Conservation (phyloP, 768 basidiomycete genomes). For the Auricularia sp. region DNA sequence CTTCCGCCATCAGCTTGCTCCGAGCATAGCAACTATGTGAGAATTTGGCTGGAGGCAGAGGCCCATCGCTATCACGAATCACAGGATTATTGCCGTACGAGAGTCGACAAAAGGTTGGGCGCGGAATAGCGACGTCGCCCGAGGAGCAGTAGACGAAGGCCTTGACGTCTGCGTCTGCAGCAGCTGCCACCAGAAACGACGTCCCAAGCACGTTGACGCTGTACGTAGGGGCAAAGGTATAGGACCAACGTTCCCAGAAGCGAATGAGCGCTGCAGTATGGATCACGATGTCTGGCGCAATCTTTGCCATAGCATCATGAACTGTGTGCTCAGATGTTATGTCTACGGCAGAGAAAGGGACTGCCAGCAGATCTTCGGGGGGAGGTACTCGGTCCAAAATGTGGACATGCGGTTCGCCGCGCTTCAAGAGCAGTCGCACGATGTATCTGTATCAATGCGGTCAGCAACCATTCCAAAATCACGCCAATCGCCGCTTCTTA, state of each 20-base stretch:
- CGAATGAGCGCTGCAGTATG: constrained; percentile 17
- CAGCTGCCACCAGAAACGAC: not conserved
- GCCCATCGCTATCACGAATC: not conserved
- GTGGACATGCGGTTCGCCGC: constrained; percentile 25
- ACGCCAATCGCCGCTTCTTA: constrained; percentile 2
- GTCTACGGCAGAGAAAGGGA: constrained; percentile 20
- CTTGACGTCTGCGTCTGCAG: not conserved
- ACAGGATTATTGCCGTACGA: constrained; percentile 15
- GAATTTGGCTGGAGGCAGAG: not conserved
- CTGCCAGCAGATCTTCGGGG: constrained; percentile 12
- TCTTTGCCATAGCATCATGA: constrained; percentile 16
- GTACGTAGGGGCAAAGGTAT: constrained; percentile 12
- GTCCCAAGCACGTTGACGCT: constrained; percentile 4
- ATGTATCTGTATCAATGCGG: constrained; percentile 18
- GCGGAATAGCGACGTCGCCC: not conserved
- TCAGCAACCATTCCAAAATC: not conserved
- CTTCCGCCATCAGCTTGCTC: constrained; percentile 2
- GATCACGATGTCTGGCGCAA: constrained; percentile 14
- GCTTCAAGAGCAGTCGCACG: constrained; percentile 24
- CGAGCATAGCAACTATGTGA: not conserved
- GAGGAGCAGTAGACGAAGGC: constrained; percentile 2
- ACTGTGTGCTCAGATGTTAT: constrained; percentile 23
- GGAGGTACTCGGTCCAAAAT: constrained; percentile 25
- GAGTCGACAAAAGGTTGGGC: constrained; percentile 16
- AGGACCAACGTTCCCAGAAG: constrained; percentile 17